phyloP scores from a whole-genome alignment of 805 yeast genomes.

The Cyberlindnera petersonii region DNA sequence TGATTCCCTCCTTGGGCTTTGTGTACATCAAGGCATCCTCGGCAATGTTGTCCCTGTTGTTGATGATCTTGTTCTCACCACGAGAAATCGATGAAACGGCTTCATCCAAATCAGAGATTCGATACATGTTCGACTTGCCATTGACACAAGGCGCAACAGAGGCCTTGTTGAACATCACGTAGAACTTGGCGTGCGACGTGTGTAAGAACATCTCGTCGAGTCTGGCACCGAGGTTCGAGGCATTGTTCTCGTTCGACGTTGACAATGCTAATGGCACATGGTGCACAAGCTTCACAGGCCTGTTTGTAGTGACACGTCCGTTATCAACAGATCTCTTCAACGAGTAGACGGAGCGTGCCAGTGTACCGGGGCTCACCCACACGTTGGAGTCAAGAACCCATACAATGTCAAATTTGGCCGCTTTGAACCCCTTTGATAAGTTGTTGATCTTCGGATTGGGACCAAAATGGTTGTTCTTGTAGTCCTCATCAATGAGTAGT shows the following conservation, averaged over 20 bases:
- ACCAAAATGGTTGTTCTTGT: constrained; percentile 50
- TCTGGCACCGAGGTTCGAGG: constrained; percentile 48
- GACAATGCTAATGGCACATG: constrained; percentile 71
- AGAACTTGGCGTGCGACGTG: constrained; percentile 83
- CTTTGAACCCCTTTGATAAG: constrained; percentile 70
- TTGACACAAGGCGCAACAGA: constrained; percentile 85
- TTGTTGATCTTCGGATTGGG: constrained; percentile 90
- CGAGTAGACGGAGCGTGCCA: constrained; percentile 59
- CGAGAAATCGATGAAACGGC: constrained; percentile 45
- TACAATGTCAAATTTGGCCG: constrained; percentile 65
- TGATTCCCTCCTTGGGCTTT: constrained; percentile 45
- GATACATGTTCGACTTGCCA: constrained; percentile 81
- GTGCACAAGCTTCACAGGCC: constrained; percentile 66
- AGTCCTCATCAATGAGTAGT: constrained; percentile 48
- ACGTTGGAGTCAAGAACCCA: constrained; percentile 90
- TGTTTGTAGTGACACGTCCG: constrained; percentile 34
- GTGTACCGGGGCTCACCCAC: constrained; percentile 64
- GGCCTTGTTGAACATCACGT: constrained; percentile 68
- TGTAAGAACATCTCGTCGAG: constrained; percentile 82
- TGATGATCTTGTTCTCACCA: constrained; percentile 26
- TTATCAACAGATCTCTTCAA: constrained; percentile 48
- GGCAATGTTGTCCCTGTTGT: constrained; percentile 35
- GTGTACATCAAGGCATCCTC: constrained; percentile 31
- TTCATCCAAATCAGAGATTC: constrained; percentile 58
- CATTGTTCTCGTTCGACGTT: constrained; percentile 19